Conservation (phyloP, 2,329 filamentous ascomycete species). For the Alternaria brassicicola region DNA sequence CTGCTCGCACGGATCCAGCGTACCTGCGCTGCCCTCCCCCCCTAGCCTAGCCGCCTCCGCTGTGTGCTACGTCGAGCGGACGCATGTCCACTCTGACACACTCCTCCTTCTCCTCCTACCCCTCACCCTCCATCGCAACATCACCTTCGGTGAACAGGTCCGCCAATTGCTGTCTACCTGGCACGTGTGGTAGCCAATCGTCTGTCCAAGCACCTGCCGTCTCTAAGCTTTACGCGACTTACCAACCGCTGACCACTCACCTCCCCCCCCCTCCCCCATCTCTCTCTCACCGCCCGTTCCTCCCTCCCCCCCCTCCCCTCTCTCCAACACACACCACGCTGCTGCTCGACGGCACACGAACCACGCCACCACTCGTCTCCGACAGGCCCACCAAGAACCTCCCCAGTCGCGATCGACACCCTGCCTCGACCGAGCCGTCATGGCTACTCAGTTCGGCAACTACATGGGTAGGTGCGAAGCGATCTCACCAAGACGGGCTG, state of each 20-base stretch:
- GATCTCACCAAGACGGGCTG: slow-evolving; percentile 12
- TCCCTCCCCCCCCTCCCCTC: background rate
- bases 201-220: slow-evolving; percentile 17
- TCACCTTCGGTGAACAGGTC: background rate
- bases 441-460: slow-evolving; percentile 44
- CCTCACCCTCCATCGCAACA: slow-evolving; percentile 5
- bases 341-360: slow-evolving; percentile 20
- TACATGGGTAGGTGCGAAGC: slow-evolving; percentile 32
- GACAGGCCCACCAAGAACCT: slow-evolving; percentile 10
- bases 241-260: slow-evolving; percentile 1
- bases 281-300: slow-evolving; percentile 18
- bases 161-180: background rate
- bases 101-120: background rate
- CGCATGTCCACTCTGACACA: slow-evolving; percentile 20
- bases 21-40: slow-evolving; percentile 31
- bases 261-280: slow-evolving; percentile 3
- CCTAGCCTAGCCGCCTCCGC: slow-evolving; percentile 19
- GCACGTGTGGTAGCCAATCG: slow-evolving; percentile 3
- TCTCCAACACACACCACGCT: slow-evolving; percentile 13
- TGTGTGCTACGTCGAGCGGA: slow-evolving; percentile 25
- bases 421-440: slow-evolving; percentile 23
- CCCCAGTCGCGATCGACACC: slow-evolving; percentile 32
- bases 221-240: background rate
- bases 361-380: slow-evolving; percentile 24
- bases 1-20: slow-evolving; percentile 26